Evolutionary conservation across 1,284 basidiomycete genomes (phyloP), one percentile per base, ranked within the genome.

Genomic region (Dichomitus squalens): DNA sequence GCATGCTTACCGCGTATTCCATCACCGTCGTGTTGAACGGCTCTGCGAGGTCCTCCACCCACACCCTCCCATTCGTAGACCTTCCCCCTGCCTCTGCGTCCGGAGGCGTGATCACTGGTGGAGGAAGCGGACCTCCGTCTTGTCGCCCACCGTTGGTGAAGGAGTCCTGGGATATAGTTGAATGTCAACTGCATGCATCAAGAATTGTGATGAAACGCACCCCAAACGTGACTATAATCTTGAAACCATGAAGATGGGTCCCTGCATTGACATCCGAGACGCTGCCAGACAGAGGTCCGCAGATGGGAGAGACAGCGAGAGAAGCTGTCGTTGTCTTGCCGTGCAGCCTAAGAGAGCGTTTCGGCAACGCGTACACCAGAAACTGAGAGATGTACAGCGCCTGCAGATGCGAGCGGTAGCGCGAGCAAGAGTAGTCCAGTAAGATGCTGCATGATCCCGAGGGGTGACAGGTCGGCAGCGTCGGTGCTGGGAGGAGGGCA

Each of bases 1-100:
- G 16, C 11, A n/a, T 16, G 63, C 76, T 44, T 58, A 80, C 79
- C 16, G 77, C 78, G 49, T 79, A 80, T 59, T 79, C 78, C 61
- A 73, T 76, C 38, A 80, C 63, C 9, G 55, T 67, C 3, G 73
- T 71, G 21, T 67, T 66, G 23, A 70, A 64, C 39, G 73, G 70
- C 29, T 66, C 66, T 7, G 73, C 72, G 31, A 75, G 61, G 48
- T 70, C 61, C 55, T 75, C 74, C 7, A 70, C 62, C 74, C 74
- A 75, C 1, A 75, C 71, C 31, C 68, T 70, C 16, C 73, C 74
- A 52, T 75, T 70, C 5, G 74, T 73, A 1, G 71, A 72, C 23
- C 74, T 58, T 7, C 73, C 72, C 5, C 73, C 73, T 1, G 73
- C 73, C 41, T 66, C 64, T 7, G 69, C 63, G 46, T 69, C 67